These are phyloP conservation scores for Spathaspora sp. DNA, from an alignment of 805 yeast species.

Conservation along the genomic window DNA sequence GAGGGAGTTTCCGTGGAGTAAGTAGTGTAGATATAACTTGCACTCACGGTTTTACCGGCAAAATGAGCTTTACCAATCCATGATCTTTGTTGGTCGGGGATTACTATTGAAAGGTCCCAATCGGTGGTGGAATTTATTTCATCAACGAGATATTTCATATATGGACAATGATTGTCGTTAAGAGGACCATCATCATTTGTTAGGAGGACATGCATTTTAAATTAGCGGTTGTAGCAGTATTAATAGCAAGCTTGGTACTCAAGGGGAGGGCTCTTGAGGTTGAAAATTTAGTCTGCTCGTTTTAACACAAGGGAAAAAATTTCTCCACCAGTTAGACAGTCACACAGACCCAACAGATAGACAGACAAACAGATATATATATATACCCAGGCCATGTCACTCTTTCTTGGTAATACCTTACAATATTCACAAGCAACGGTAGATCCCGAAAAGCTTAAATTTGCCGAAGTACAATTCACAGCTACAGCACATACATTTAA, in stretches of 20 bases:
- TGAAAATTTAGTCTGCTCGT: background rate
- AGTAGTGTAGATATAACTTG: conserved; percentile 60
- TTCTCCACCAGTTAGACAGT: background rate
- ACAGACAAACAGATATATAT: background rate
- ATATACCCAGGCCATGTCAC: conserved; percentile 48
- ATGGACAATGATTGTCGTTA: conserved; percentile 74
- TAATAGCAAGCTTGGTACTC: background rate
- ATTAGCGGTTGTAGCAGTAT: background rate
- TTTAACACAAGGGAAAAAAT: background rate
- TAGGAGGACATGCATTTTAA: conserved; percentile 48
- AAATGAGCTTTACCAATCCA: conserved; percentile 99
- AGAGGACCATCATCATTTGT: conserved; percentile 98
- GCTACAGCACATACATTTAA: conserved; percentile 59
- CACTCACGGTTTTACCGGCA: conserved; percentile 64
- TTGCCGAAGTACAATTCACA: conserved; percentile 66
- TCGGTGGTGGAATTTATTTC: conserved; percentile 61
- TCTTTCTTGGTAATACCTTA: conserved; percentile 49
- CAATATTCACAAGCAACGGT: conserved; percentile 45
- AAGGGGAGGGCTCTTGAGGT: background rate
- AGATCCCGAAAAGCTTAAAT: conserved; percentile 54
- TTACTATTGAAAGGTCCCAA: conserved; percentile 82
- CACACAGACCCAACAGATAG: background rate
- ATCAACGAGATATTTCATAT: conserved; percentile 75
- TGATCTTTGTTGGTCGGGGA: conserved; percentile 83
- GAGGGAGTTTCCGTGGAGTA: conserved; percentile 41